Base-by-base conservation (phyloP, 257 asterid species). In the Oldenlandia corymbosa region DNA sequence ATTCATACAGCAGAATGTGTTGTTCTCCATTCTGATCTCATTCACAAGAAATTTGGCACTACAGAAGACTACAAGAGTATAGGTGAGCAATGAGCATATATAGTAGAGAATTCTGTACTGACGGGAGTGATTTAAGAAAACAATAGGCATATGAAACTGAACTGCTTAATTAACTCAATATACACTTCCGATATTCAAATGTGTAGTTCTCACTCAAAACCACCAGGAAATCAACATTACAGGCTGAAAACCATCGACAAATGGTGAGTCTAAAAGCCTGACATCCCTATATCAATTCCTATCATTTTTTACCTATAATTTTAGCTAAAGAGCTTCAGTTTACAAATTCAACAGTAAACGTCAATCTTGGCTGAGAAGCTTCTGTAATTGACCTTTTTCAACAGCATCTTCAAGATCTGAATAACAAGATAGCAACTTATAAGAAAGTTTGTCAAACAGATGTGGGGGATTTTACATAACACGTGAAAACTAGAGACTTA, bases 341-440 rank as follows among this genome's bases (percentile, higher is more conserved):
- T 53, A 60, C 58, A 43, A 9, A 59, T 42, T 45, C 56, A 48
- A 30, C 47, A 13, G 39, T 41, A 45, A 18, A 36, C 24, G 12
- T 77, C 55, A 80, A 59, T 60, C 80, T 55, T 65, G 71, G 61
- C 75, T 62, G 10, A 80, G 73, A 62, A 80, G 81, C 24, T 61
- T 68, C 36, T 69, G 66, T 71, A 80, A 47, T 62, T 64, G 65
- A 50, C 81, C 85, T 43, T 64, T 71, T 59, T 56, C 61, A 32
- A 64, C 79, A 59, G 85, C 77, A n/a, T 12, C 64, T 41, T 67
- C 64, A 47, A 80, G 85, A 77, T 80, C 85, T 80, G 63, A 34
- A 62, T 46, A 43, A 72, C 32, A 58, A 45, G 45, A 52, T 20
- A 63, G 49, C 7, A 58, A 45, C 10, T 28, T 30, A 21, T 28